These are phyloP conservation scores for Areca catechu DNA, from an alignment of 176 grass and related monocot species.

Conservation along the genomic window DNA sequence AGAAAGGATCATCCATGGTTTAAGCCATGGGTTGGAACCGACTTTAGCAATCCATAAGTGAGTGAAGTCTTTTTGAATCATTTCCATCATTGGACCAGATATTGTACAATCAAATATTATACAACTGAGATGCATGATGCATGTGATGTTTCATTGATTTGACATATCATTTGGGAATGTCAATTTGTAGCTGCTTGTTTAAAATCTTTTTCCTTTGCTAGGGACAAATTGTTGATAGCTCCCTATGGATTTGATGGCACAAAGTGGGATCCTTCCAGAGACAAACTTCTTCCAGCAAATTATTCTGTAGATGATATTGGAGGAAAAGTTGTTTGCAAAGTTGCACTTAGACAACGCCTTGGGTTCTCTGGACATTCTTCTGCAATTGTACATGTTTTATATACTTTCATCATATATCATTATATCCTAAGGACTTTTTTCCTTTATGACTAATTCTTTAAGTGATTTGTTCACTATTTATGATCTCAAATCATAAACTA, in stretches of 20 bases:
- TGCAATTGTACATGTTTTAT: slow-evolving; percentile 23
- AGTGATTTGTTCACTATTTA: no score
- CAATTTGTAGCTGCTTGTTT: neutral
- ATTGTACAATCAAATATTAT: no score
- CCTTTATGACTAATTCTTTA: neutral
- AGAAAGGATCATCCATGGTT: slow-evolving; percentile 25
- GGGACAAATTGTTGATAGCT: slow-evolving; percentile 38
- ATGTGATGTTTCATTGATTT: no score
- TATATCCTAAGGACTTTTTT: neutral
- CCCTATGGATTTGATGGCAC: slow-evolving; percentile 38
- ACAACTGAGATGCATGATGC: no score
- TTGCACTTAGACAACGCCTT: slow-evolving; percentile 29
- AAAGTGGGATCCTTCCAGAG: slow-evolving; percentile 42
- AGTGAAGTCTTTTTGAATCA: slow-evolving; percentile 9
- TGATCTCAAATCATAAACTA: no score
- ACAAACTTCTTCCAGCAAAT: slow-evolving; percentile 33
- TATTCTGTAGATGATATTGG: slow-evolving; percentile 44
- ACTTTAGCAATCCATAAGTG: slow-evolving; percentile 42
- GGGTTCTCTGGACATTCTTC: slow-evolving; percentile 16
- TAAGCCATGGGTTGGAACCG: slow-evolving; percentile 41
- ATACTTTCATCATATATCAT: neutral
- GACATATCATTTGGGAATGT: no score
- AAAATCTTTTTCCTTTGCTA: slow-evolving; percentile 2
- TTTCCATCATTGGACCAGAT: no score
- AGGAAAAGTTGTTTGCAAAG: slow-evolving; percentile 39